phyloP scores from a whole-genome alignment of 495 filamentous ascomycete species.

The Hypoxylon crocopeplum region DNA sequence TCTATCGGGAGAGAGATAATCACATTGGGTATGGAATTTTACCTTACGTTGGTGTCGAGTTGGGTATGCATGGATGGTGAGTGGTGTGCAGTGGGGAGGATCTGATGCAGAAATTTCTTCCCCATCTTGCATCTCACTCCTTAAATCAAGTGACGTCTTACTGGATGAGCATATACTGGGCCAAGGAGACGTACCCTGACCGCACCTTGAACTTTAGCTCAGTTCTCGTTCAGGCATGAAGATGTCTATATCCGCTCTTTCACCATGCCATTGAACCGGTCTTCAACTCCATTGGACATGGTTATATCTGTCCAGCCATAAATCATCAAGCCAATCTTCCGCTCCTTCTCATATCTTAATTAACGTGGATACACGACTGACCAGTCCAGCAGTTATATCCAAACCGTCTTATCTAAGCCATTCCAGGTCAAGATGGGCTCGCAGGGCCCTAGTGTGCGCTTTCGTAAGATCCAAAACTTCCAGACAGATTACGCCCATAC shows the following conservation, averaged over 20 bases:
- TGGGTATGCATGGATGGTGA: slow-evolving; percentile 11
- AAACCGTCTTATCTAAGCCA: slow-evolving; percentile 19
- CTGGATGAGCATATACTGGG: slow-evolving; percentile 15
- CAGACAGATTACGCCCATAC: slow-evolving; percentile 85
- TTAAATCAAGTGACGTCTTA: slow-evolving; percentile 9
- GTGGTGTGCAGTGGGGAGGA: slow-evolving; percentile 20
- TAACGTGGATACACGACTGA: slow-evolving; percentile 23
- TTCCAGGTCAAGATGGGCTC: slow-evolving; percentile 45
- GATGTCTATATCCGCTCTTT: slow-evolving; percentile 12
- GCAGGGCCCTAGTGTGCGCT: slow-evolving; percentile 56
- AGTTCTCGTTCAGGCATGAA: not conserved
- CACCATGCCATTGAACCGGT: slow-evolving; percentile 4
- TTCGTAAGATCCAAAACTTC: slow-evolving; percentile 85
- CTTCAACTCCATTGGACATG: slow-evolving; percentile 5
- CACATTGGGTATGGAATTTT: slow-evolving; percentile 28
- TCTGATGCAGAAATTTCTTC: slow-evolving; percentile 32
- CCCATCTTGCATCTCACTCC: slow-evolving; percentile 22
- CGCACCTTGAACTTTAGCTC: slow-evolving; percentile 21
- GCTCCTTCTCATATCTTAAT: slow-evolving; percentile 2
- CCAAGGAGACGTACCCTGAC: slow-evolving; percentile 31
- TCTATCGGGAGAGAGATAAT: not conserved
- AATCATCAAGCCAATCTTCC: not conserved
- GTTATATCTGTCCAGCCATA: slow-evolving; percentile 2
- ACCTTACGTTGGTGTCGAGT: slow-evolving; percentile 12
- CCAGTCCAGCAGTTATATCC: slow-evolving; percentile 24